These are phyloP conservation scores for Beauveria australis DNA, from an alignment of 2,329 filamentous ascomycete genomes.

Conservation along the genomic window DNA sequence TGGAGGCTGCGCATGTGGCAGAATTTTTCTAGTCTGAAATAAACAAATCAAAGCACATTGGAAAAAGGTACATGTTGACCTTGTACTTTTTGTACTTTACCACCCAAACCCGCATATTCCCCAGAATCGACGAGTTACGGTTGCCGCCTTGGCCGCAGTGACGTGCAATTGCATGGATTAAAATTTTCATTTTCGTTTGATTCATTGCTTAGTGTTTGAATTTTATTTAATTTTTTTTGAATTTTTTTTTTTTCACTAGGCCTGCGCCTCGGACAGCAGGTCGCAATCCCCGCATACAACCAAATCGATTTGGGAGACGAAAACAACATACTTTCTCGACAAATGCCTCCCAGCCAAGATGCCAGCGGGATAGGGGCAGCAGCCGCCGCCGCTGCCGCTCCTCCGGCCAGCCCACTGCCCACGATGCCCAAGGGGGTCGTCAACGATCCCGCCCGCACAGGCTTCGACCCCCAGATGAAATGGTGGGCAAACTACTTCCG, in stretches of 20 bases:
- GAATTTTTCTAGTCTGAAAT: neutral
- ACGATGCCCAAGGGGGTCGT: slow-evolving; percentile 28
- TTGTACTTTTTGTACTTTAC: slow-evolving; percentile 9
- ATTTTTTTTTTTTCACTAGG: neutral
- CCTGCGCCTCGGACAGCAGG: neutral
- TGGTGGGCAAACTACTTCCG: slow-evolving; percentile 83
- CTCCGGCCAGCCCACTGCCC: neutral
- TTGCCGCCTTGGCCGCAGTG: slow-evolving; percentile 1
- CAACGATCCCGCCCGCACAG: slow-evolving; percentile 54
- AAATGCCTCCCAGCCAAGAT: slow-evolving; percentile 1
- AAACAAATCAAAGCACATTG: too few species aligned
- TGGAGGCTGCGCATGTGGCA: neutral
- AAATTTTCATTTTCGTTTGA: slow-evolving; percentile 7
- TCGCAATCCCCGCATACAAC: neutral
- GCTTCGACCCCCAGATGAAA: slow-evolving; percentile 51
- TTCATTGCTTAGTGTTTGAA: neutral
- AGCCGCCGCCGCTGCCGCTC: neutral
- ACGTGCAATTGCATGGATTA: slow-evolving; percentile 10
- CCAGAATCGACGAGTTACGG: slow-evolving; percentile 10
- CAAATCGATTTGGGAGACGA: neutral
- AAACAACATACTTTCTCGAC: neutral
- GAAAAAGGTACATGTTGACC: slow-evolving; percentile 1
- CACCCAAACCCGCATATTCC: slow-evolving; percentile 8
- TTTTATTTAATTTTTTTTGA: neutral
- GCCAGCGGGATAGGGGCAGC: neutral